Percentiles rank a stretch among this genome's conserved stretches.
Conservation (phyloP, 176 grass and related monocot species). For the Eleusine coracana region DNA sequence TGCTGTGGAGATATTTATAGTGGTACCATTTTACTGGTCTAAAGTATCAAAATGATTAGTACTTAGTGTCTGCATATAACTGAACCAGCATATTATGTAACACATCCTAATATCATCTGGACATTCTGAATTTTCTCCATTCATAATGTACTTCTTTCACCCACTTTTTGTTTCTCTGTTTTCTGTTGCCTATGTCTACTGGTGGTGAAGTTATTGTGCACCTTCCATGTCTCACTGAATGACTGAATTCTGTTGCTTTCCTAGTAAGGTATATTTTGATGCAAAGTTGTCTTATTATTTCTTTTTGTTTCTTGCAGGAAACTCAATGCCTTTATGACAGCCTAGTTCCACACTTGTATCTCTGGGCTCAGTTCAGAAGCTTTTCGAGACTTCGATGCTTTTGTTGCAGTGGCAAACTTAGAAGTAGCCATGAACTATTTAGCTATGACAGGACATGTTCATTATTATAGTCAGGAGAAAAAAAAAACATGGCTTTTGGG, state of each 20-base stretch:
- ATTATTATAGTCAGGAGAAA: not conserved
- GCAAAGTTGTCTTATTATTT: not conserved
- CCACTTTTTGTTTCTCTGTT: not conserved
- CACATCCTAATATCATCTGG: not conserved
- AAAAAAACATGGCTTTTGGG: not conserved
- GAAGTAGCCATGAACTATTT: conserved; percentile 15
- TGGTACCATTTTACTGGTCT: not conserved
- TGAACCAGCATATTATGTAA: not conserved
- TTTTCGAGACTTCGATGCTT: not conserved
- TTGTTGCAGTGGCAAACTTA: not conserved
- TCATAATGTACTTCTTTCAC: not conserved
- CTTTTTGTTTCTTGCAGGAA: conserved; percentile 12
- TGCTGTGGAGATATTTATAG: not conserved
- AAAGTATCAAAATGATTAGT: not conserved
- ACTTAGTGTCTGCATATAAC: not conserved
- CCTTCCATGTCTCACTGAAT: not conserved
- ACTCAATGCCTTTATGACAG: conserved; percentile 45
- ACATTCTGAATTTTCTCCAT: not conserved
- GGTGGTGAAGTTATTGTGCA: not conserved
- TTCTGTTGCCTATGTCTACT: not conserved
- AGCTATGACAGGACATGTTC: conserved; percentile 2
- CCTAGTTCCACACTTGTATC: not conserved
- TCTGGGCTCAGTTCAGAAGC: conserved; percentile 3
- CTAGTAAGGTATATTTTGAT: not conserved
- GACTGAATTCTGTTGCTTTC: not conserved